A percentile compares a stretch with the other conserved stretches of the same genome.
phyloP scores from a whole-genome alignment of 1,284 basidiomycete species.

The Pseudozyma hubeiensis region DNA sequence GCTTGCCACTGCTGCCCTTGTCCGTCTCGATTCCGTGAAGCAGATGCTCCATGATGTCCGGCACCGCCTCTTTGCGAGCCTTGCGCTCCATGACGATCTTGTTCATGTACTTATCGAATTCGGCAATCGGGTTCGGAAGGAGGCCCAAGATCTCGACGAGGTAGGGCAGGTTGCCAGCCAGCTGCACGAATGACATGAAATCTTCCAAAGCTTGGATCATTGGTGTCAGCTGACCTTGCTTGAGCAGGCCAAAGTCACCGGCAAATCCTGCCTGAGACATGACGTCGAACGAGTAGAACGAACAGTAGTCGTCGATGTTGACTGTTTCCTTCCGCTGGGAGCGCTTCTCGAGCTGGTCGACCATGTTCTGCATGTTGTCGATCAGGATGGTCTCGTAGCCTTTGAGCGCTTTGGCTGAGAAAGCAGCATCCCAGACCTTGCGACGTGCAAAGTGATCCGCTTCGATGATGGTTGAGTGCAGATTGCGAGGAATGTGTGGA shows the following conservation, averaged over 20 bases:
- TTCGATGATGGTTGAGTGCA: slow-evolving; percentile 31
- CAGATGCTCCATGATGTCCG: slow-evolving; percentile 39
- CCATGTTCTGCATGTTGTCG: slow-evolving; percentile 27
- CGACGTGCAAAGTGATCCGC: slow-evolving; percentile 24
- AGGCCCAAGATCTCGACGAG: slow-evolving; percentile 27
- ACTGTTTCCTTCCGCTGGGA: slow-evolving; percentile 27
- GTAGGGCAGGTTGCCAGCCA: slow-evolving; percentile 45
- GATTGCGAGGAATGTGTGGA: slow-evolving; percentile 19
- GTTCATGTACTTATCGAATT: slow-evolving; percentile 41
- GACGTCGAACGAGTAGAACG: slow-evolving; percentile 45
- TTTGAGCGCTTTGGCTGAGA: slow-evolving; percentile 44
- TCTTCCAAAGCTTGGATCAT: slow-evolving; percentile 35
- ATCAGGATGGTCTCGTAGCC: slow-evolving; percentile 43
- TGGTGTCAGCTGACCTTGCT: slow-evolving; percentile 29
- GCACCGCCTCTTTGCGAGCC: slow-evolving; percentile 13
- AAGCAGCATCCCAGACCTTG: slow-evolving; percentile 49
- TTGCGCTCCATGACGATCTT: slow-evolving; percentile 31
- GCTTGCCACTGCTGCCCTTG: slow-evolving; percentile 6
- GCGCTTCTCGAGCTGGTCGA: slow-evolving; percentile 30
- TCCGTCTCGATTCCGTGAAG: slow-evolving; percentile 13
- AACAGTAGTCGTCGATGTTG: slow-evolving; percentile 39
- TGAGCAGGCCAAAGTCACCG: slow-evolving; percentile 37
- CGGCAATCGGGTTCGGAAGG: slow-evolving; percentile 40
- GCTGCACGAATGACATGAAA: slow-evolving; percentile 29
- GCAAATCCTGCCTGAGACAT: slow-evolving; percentile 41